Base-by-base conservation (phyloP, 148 eudicot genomes). In the Linanthus parryae region DNA sequence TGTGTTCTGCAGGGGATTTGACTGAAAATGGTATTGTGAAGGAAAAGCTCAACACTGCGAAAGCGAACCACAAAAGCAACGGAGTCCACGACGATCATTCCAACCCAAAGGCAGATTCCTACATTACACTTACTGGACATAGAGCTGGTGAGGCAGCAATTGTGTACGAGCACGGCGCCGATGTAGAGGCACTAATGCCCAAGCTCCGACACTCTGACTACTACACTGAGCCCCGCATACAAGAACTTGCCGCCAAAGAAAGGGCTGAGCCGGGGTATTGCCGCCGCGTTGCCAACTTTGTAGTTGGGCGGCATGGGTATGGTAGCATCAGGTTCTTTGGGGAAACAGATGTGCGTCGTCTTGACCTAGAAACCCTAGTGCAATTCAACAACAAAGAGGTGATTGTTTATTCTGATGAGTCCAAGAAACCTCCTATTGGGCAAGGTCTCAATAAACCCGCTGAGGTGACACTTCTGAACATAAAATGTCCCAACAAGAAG, bases 371-470 rank as follows among this genome's bases (percentile, higher is more conserved):
- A 66, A 69, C 85, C 6, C 79, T 88, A 7, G 22, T 94, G 51
- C 91, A 84, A 59, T 94, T 88, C 62, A 84, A 88, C 53, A 75
- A 88, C 43, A 71, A 88, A 4, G 96, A 88, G 56, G 99, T 94
- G 37, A 78, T 80, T 26, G 96, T 94, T 23, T 94, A 94, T 62
- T 59, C 78, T 85, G 95, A 94, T 40, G 95, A 88, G 58, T 75
- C 69, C 63, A 88, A 82, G 75, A 94, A 94, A 60, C 99, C 96
- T 35, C 91, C 99, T 1, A 82, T 88, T 35, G 96, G 99, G 37
- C 99, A 88, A 72, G 99, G 96, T 17, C 88, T 94, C 15, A 94
- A 94, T 68, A 94, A 94, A 64, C 74, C 88, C 20, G 95, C 96
- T 42, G 91, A 88, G 63, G 95, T 94, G 15, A 84, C 95, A 14